phyloP scores from a whole-genome alignment of 2,329 filamentous ascomycete species.

The Neoarthrinium moseri region DNA sequence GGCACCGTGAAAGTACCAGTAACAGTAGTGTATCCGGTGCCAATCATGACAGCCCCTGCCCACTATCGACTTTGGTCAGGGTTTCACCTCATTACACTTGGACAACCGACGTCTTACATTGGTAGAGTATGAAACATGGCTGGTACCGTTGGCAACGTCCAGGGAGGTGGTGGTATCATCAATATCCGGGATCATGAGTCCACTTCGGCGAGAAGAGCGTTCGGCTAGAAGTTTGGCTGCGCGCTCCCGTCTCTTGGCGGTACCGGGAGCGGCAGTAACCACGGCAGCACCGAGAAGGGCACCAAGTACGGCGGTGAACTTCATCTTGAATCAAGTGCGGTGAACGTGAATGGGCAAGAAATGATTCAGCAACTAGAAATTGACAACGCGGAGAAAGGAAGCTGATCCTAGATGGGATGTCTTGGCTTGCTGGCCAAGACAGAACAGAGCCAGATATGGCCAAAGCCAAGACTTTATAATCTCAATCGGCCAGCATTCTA shows the following conservation, averaged over 20 bases:
- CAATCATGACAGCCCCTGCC: slow-evolving; percentile 56
- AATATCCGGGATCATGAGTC: slow-evolving; percentile 2
- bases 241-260: slow-evolving; percentile 35
- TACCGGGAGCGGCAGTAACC: slow-evolving; percentile 44
- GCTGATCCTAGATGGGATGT: neutral
- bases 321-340: slow-evolving; percentile 37
- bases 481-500: too few relatives aligned
- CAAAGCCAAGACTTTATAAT: slow-evolving; percentile 5
- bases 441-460: neutral
- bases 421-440: slow-evolving; percentile 1
- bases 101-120: slow-evolving; percentile 33
- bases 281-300: slow-evolving; percentile 37
- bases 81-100: neutral
- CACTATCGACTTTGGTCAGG: too few relatives aligned
- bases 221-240: slow-evolving; percentile 23
- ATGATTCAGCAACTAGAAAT: neutral
- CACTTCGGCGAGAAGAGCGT: slow-evolving; percentile 16
- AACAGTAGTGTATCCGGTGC: slow-evolving; percentile 50
- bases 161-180: neutral
- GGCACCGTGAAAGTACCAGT: slow-evolving; percentile 54
- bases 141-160: neutral
- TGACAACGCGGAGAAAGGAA: neutral
- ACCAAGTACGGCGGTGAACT: slow-evolving; percentile 38
- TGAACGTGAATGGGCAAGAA: neutral
- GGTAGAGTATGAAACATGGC: slow-evolving; percentile 47